These are phyloP conservation scores for Phytophthora fragariae DNA, from an alignment of 352 stramenopile species.

Conservation along the genomic window DNA sequence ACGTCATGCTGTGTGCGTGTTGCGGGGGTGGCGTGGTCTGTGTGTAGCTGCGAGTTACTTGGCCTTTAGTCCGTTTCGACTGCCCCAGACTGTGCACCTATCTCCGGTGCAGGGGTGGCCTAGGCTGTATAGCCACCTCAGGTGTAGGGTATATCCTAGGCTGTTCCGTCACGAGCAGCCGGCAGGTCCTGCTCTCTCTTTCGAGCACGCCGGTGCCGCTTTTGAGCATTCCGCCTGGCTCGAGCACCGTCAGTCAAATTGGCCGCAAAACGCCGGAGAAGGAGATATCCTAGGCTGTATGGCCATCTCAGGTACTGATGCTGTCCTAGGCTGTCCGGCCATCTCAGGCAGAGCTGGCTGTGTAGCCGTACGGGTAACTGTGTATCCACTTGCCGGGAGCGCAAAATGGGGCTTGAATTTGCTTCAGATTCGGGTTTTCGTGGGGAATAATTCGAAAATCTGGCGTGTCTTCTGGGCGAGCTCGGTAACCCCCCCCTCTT, in stretches of 20 bases:
- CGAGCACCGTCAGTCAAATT: too few relatives aligned
- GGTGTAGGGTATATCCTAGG: not conserved
- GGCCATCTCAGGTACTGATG: not conserved
- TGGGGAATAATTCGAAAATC: not conserved
- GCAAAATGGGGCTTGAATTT: not conserved
- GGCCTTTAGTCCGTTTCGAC: conserved; percentile 5
- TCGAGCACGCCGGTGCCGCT: too few relatives aligned
- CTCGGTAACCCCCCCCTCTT: too few relatives aligned
- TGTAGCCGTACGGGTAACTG: too few relatives aligned
- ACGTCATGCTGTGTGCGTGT: conserved; percentile 2
- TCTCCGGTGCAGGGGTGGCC: not conserved
- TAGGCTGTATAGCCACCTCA: conserved; percentile 13
- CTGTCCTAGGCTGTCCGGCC: too few relatives aligned
- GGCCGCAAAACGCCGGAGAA: not conserved
- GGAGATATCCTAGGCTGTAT: not conserved
- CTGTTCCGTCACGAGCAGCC: not conserved
- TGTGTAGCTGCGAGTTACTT: not conserved
- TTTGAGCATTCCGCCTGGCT: too few relatives aligned
- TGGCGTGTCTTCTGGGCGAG: not conserved
- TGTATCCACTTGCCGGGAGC: not conserved
- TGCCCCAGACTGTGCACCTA: conserved; percentile 4
- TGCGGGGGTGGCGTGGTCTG: not conserved
- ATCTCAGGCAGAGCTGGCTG: not conserved
- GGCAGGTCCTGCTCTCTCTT: too few relatives aligned
- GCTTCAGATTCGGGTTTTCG: not conserved